phyloP scores from a whole-genome alignment of 148 eudicot species.

The Pharnaceum exiguum region DNA sequence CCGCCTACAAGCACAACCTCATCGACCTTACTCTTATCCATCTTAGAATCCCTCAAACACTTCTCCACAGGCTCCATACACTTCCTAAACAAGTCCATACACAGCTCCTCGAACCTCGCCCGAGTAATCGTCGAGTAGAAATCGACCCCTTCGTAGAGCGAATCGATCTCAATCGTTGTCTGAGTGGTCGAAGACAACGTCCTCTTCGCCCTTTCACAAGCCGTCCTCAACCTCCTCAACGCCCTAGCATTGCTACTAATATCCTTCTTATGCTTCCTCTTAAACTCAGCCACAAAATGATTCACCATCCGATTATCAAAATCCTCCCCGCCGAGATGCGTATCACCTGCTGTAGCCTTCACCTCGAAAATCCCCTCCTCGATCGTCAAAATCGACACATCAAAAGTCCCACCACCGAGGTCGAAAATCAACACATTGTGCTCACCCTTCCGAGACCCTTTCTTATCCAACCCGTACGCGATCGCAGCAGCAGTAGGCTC shows the following conservation, averaged over 20 bases:
- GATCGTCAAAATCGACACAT: not conserved
- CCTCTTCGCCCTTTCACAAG: constrained; percentile 3
- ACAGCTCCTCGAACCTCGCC: not conserved
- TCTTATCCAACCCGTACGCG: constrained; percentile 2
- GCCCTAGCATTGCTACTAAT: constrained; percentile 6
- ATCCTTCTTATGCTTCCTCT: constrained; percentile 10
- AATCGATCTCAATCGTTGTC: constrained; percentile 2
- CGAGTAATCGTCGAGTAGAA: constrained; percentile 4
- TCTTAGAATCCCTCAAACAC: constrained; percentile 2
- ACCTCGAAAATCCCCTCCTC: constrained; percentile 8
- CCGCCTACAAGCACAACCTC: constrained; percentile 1
- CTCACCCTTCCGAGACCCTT: not conserved
- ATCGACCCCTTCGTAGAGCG: not conserved
- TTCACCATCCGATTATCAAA: constrained; percentile 2
- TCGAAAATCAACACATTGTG: constrained; percentile 3
- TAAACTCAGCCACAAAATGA: constrained; percentile 7
- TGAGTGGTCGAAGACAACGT: not conserved
- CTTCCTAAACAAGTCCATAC: constrained; percentile 11
- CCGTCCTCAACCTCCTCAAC: not conserved
- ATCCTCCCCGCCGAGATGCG: constrained; percentile 4
- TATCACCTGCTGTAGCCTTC: constrained; percentile 3
- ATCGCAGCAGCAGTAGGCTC: constrained; percentile 6
- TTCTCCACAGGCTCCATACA: constrained; percentile 10
- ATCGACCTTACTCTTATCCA: constrained; percentile 1
- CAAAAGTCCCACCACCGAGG: constrained; percentile 3